Evolutionary conservation across 2,329 filamentous ascomycete genomes (phyloP).

Genomic region (Neofusicoccum kwambonambiense): DNA sequence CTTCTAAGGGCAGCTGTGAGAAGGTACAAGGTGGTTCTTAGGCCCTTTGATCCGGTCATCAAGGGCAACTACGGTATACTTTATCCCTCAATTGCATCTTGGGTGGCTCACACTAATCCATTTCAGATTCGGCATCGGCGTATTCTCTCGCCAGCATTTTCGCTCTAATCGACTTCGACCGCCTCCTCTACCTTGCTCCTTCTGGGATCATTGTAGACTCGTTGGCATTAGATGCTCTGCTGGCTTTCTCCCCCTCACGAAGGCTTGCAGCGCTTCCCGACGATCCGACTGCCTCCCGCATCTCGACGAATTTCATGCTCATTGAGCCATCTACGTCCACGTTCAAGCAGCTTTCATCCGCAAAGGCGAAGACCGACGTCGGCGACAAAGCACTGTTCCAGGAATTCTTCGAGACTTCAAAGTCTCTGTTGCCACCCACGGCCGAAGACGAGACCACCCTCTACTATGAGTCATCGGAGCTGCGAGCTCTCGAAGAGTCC

Average conservation of each 20-base stretch:
- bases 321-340: constrained; percentile 35
- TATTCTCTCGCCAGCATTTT: constrained; percentile 49
- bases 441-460: constrained; percentile 39
- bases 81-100: background rate
- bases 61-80: constrained; percentile 33
- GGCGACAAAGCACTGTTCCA: constrained; percentile 37
- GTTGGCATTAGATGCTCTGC: constrained; percentile 44
- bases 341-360: constrained; percentile 32
- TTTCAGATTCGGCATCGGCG: constrained; percentile 24
- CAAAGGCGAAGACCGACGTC: constrained; percentile 23
- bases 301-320: constrained; percentile 39
- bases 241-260: constrained; percentile 41
- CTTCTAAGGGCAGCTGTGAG: constrained; percentile 47
- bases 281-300: constrained; percentile 28
- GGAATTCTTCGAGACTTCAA: constrained; percentile 29
- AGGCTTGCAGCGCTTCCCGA: constrained; percentile 37
- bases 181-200: constrained; percentile 45
- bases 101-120: background rate
- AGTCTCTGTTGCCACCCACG: constrained; percentile 31
- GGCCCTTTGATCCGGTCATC: constrained; percentile 42
- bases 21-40: constrained; percentile 45
- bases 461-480: constrained; percentile 34
- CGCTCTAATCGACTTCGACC: constrained; percentile 45
- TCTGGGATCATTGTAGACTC: constrained; percentile 48
- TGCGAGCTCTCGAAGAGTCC: constrained; percentile 24